Conservation (phyloP, 2,329 filamentous ascomycete species). For the Botrytis cinerea region DNA sequence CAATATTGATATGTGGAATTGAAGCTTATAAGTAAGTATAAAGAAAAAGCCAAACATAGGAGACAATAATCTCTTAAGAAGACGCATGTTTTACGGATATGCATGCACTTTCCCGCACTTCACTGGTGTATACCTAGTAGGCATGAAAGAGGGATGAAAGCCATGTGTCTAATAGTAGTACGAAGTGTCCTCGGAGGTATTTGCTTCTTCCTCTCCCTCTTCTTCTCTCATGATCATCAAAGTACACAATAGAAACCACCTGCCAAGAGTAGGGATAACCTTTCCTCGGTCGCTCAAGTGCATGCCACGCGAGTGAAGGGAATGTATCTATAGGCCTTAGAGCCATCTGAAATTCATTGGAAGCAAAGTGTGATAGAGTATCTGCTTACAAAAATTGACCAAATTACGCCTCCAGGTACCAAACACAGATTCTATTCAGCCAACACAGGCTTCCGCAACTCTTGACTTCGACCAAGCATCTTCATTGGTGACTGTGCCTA, state of each 20-base stretch:
- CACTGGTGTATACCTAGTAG: background rate
- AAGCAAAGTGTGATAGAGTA: background rate
- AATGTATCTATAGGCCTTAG: background rate
- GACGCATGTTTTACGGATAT: background rate
- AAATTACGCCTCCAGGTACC: constrained; percentile 2
- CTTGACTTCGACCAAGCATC: background rate
- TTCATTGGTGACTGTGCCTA: background rate
- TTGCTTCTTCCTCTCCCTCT: constrained; percentile 8
- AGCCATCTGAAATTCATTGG: background rate
- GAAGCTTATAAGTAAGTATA: background rate
- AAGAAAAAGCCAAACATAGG: background rate
- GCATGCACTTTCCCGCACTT: background rate
- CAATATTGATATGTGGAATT: background rate
- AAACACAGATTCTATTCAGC: background rate
- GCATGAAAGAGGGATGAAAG: background rate
- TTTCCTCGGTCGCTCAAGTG: constrained; percentile 7
- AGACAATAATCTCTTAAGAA: background rate
- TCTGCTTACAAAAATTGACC: background rate
- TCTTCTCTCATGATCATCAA: background rate
- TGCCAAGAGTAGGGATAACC: background rate
- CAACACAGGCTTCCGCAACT: background rate
- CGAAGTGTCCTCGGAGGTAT: background rate
- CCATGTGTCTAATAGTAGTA: background rate
- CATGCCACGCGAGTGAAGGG: background rate
- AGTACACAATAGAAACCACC: background rate